phyloP scores from a whole-genome alignment of 164 flowering plant genomes.

The Sextonia rubra region DNA sequence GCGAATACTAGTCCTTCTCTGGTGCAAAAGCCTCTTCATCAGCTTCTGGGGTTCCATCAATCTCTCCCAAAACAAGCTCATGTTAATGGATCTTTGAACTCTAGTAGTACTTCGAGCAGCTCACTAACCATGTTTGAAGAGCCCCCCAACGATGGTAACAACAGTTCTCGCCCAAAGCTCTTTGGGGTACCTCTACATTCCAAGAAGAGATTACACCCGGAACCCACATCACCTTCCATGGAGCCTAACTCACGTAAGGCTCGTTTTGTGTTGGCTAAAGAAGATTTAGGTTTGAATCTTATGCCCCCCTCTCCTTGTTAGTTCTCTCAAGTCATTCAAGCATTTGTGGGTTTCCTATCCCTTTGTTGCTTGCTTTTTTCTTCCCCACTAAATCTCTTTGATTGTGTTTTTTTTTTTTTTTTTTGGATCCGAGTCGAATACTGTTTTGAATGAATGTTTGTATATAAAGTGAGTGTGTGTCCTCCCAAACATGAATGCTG shows the following conservation, averaged over 20 bases:
- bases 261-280: conserved; percentile 48
- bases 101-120: conserved; percentile 31
- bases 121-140: conserved; percentile 43
- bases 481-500: conserved; percentile 28
- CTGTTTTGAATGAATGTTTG: conserved; percentile 14
- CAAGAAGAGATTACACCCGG: conserved; percentile 83
- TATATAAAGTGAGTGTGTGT: background rate
- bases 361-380: conserved; percentile 8
- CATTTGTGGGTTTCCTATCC: conserved; percentile 1
- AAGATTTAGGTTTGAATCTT: conserved; percentile 82
- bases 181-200: conserved; percentile 79
- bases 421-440: conserved; percentile 8
- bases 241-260: conserved; percentile 35
- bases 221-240: conserved; percentile 25
- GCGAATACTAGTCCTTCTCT: background rate
- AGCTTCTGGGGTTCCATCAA: conserved; percentile 32
- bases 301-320: conserved; percentile 74
- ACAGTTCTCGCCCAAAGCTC: conserved; percentile 42
- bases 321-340: conserved; percentile 7
- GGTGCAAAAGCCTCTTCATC: conserved; percentile 36
- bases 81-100: conserved; percentile 7
- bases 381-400: conserved; percentile 6
- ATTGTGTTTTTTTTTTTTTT: conserved; percentile 7
- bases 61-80: conserved; percentile 26
- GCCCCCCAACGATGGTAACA: conserved; percentile 8